Percentiles rank a stretch among this genome's conserved stretches.
Evolutionary conservation across 1,284 basidiomycete species (phyloP).

Genomic region (Cerioporus squamosus): DNA sequence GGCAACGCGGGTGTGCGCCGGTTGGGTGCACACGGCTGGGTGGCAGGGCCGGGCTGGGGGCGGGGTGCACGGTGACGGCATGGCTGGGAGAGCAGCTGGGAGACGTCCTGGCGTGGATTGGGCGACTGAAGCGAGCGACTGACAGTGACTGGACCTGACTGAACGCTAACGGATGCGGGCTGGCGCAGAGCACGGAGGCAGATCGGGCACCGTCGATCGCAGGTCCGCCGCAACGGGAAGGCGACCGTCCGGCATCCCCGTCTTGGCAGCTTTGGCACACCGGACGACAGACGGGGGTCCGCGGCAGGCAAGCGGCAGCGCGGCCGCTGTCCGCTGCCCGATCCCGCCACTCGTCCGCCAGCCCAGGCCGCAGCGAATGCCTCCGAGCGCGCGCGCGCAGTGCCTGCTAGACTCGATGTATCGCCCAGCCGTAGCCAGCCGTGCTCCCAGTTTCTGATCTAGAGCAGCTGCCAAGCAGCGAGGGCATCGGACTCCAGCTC

Average conservation of each 20-base stretch:
- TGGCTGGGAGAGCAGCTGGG: too few relatives aligned
- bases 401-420: background rate
- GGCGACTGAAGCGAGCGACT: background rate
- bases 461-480: too few relatives aligned
- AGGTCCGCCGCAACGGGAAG: background rate
- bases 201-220: constrained; percentile 14
- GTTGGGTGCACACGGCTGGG: background rate
- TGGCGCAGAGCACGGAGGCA: constrained; percentile 13
- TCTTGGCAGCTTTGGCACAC: constrained; percentile 10
- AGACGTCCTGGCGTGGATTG: background rate
- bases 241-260: constrained; percentile 15
- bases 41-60: background rate
- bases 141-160: constrained; percentile 3
- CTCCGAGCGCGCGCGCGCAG: background rate
- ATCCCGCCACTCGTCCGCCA: too few relatives aligned
- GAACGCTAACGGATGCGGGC: constrained; percentile 12
- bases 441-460: too few relatives aligned
- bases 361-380: background rate
- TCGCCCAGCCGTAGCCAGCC: background rate
- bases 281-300: too few relatives aligned
- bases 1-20: background rate
- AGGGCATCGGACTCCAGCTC: too few relatives aligned
- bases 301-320: too few relatives aligned
- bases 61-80: background rate
- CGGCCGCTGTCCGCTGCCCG: too few relatives aligned